Evolutionary conservation across 1,139 yeast genomes (phyloP), one percentile per base, ranked within the genome.

Genomic region (Saccharomyces hybrid): DNA sequence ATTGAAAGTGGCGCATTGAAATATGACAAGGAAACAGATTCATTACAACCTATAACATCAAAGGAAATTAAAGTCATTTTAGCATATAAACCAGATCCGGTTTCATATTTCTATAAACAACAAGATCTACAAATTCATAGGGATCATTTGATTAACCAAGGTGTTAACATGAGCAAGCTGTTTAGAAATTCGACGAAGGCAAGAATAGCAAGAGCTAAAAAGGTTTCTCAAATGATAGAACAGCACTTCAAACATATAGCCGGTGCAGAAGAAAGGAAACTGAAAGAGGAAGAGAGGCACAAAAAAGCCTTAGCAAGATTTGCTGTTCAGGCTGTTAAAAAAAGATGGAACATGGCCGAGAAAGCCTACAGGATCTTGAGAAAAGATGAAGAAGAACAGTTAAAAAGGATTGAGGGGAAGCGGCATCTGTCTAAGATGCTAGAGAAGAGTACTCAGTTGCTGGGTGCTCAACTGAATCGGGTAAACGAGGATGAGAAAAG

Each of bases 341-440:
- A 85, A 67, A 84, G 95, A 67, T 95, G 99, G 99, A 75, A 78
- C 28, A 78, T 91, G 54, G 99, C 98, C 2, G 88, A 85, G 59
- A 90, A 88, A 66, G 97, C 95, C 0, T 84, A 81, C 64, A 76
- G 76, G 52, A 72, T 74, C 7, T 63, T 79, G 57, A 78, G 73
- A 56, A 78, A 74, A 57, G 75, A 76, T 55, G 86, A 84, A 60
- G 83, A 78, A 57, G 93, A 86, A 59, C 86, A 82, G 70, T 74
- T 88, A 70, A 81, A 88, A 75, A 75, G 82, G 67, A 77, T 80
- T 9, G 84, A 85, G 67, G 97, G 97, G 38, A 87, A 93, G 67
- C 87, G 88, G 61, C 97, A 91, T 67, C 77, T 93, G 58, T 84
- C 90, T 59, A 86, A 88, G 67, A 91, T 93, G 79, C 74, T 93